phyloP scores from a whole-genome alignment of 331 rosid species.

The Arachis monticola region DNA sequence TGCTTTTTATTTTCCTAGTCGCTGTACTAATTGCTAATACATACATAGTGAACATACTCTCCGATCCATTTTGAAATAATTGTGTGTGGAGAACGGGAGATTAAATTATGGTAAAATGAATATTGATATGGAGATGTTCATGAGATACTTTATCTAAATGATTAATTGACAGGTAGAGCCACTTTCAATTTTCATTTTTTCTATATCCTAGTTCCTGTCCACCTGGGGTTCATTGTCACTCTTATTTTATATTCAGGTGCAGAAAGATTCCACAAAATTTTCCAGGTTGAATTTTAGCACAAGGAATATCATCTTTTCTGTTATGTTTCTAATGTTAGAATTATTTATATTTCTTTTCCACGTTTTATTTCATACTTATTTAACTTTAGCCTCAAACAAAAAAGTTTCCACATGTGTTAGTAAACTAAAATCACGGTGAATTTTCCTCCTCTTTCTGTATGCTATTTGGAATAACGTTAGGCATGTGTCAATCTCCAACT shows the following conservation, averaged over 20 bases:
- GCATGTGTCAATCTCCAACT: conserved; percentile 39
- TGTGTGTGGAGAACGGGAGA: no score
- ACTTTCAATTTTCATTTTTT: background rate
- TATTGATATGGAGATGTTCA: no score
- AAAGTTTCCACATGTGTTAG: conserved; percentile 30
- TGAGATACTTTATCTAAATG: background rate
- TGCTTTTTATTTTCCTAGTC: no score
- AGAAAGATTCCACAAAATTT: background rate
- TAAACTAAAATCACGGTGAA: conserved; percentile 25
- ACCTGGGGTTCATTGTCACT: background rate
- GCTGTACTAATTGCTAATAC: no score
- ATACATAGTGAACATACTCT: no score
- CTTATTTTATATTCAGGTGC: background rate
- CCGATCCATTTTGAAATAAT: no score
- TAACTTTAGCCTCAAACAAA: conserved; percentile 14
- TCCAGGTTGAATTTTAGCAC: conserved; percentile 25
- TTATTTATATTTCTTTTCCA: background rate
- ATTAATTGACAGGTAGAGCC: background rate
- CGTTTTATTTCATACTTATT: background rate
- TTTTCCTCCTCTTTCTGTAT: conserved; percentile 27
- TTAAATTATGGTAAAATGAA: no score
- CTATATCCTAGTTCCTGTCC: background rate
- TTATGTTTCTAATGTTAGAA: conserved; percentile 30
- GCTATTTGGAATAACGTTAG: conserved; percentile 26
- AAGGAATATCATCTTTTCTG: conserved; percentile 38